Percentiles rank a stretch among this genome's conserved stretches.
Conservation (phyloP, 306 rosid genomes). For the Vigna angularis region DNA sequence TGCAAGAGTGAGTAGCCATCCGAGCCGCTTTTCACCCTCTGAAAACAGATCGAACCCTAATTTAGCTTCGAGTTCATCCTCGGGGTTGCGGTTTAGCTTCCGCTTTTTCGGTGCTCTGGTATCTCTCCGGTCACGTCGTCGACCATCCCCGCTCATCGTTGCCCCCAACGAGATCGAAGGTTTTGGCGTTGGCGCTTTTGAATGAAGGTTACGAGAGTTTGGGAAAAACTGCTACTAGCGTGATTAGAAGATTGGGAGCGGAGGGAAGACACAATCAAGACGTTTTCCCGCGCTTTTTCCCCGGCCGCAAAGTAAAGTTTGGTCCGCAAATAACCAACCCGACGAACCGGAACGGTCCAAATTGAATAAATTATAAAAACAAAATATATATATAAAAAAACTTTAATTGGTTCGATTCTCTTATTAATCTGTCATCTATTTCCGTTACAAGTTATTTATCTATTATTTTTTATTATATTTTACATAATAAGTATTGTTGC, state of each 20-base stretch:
- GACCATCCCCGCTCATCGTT: slow-evolving; percentile 62
- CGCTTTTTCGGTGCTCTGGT: slow-evolving; percentile 64
- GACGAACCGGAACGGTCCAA: neutral
- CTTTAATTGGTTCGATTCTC: neutral
- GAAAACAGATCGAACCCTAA: slow-evolving; percentile 84
- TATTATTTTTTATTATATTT: too few species aligned
- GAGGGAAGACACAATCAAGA: neutral
- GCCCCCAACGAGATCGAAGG: neutral
- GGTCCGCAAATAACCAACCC: neutral
- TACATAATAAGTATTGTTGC: too few species aligned
- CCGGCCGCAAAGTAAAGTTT: neutral
- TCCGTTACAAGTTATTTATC: too few species aligned
- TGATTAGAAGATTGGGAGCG: neutral
- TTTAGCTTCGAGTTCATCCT: slow-evolving; percentile 86
- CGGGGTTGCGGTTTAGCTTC: slow-evolving; percentile 74
- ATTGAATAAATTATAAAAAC: neutral
- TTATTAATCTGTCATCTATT: neutral
- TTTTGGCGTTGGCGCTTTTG: neutral
- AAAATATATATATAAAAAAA: neutral
- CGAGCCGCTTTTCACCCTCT: slow-evolving; percentile 89
- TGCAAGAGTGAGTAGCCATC: slow-evolving; percentile 85
- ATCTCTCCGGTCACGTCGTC: slow-evolving; percentile 63
- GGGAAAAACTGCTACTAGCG: neutral
- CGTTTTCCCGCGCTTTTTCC: slow-evolving; percentile 2
- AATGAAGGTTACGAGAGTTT: neutral